Percentiles rank a stretch among this genome's conserved stretches.
Evolutionary conservation across 2,329 filamentous ascomycete species (phyloP).

Genomic region (Xylaria multiplex): DNA sequence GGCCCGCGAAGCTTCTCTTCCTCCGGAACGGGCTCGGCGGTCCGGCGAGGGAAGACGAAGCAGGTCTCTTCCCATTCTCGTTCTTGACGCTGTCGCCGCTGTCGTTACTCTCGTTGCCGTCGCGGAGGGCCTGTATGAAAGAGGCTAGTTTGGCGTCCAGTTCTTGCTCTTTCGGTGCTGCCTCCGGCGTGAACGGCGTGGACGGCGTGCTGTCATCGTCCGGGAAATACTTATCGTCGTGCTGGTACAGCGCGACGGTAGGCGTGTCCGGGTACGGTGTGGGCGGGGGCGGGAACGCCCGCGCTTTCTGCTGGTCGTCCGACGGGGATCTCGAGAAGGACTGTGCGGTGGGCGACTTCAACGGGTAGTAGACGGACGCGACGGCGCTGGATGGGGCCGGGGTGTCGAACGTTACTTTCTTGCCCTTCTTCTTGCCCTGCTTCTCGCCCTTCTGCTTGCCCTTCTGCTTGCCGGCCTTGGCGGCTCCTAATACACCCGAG

Average conservation of each 20-base stretch:
- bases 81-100: neutral
- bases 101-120: neutral
- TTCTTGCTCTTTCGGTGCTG: neutral
- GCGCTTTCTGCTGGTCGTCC: neutral
- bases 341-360: conserved; percentile 28
- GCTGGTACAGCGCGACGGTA: conserved; percentile 31
- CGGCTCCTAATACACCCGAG: neutral
- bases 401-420: too few relatives aligned
- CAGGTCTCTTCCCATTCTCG: conserved; percentile 6
- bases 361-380: conserved; percentile 33
- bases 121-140: neutral
- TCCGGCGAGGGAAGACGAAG: too few relatives aligned
- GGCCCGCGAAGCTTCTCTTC: too few relatives aligned
- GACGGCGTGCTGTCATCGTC: too few relatives aligned
- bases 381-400: conserved; percentile 1
- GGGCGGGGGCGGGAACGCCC: neutral
- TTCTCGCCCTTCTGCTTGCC: too few relatives aligned
- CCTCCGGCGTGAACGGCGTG: too few relatives aligned
- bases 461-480: too few relatives aligned
- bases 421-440: too few relatives aligned
- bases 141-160: neutral
- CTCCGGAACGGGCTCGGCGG: too few relatives aligned
- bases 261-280: conserved; percentile 28
- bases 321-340: conserved; percentile 14
- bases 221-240: neutral